Base-by-base conservation (phyloP, 1,284 basidiomycete genomes). In the Garcileccinum viscosum region DNA sequence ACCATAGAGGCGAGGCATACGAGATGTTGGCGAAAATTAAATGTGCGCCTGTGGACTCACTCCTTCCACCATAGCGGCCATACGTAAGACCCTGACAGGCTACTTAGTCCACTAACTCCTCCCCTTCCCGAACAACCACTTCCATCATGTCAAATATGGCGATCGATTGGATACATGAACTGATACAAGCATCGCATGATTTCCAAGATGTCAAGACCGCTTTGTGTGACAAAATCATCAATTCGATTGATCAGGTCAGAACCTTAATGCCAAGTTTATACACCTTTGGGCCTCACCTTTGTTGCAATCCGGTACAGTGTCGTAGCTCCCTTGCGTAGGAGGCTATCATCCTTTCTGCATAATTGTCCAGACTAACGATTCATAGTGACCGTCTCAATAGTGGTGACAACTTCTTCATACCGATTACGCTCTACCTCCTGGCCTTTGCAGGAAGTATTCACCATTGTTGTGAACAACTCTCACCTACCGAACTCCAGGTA, bases 231-330 rank as follows among this genome's bases (percentile, higher is more conserved):
- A n/a, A n/a, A n/a, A n/a, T n/a, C n/a, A n/a, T n/a, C n/a, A n/a
- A n/a, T n/a, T 75, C 77, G 2, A 76, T 78, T 5, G 77, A 77
- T 6, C 53, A 75, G 0, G 77, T 76, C 12, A 70, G 76, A 35
- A 42, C 12, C 27, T 30, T 3, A 9, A 53, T 7, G 30, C 22
- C 37, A 27, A 30, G 2, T 58, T 32, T n/a, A 30, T 38, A 2
- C 2, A 19, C 17, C 30, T 15, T 53, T 33, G 14, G 33, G 9
- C n/a, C 69, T 71, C 24, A 76, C 53, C 24, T 5, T 67, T n/a
- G 5, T 5, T 19, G 1, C 8, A 24, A 67, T 60, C 37, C 15
- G 40, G 5, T 44, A 30, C 27, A 79, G 77, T 76, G 76, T 32
- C 77, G 72, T 11, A 79, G 66, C 30, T 76, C 69, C 27, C 69